A percentile compares a stretch with the other conserved stretches of the same genome.
Conservation (phyloP, 768 basidiomycete species). For the Leccinum subgranulosum region DNA sequence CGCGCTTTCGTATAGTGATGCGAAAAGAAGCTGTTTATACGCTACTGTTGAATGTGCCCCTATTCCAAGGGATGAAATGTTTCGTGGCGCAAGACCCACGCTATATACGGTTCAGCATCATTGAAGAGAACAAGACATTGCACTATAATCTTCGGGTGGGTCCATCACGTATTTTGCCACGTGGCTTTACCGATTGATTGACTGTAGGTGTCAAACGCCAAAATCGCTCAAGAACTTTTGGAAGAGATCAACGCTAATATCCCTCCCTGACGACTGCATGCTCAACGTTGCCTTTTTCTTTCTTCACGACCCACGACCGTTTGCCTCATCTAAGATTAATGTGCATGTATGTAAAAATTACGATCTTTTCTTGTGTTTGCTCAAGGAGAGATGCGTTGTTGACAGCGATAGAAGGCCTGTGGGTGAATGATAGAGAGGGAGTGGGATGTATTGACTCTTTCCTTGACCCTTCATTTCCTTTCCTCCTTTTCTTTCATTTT, state of each 20-base stretch:
- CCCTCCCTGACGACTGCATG: slow-evolving; percentile 25
- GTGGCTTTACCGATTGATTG: not conserved
- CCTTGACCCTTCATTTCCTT: not conserved
- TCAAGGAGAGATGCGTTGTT: slow-evolving; percentile 22
- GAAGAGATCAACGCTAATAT: slow-evolving; percentile 49
- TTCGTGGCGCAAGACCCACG: slow-evolving; percentile 72
- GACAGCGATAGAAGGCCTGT: slow-evolving; percentile 23
- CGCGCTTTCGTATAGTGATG: slow-evolving; percentile 54
- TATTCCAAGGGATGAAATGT: slow-evolving; percentile 79
- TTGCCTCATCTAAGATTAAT: slow-evolving; percentile 34
- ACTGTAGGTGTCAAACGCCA: slow-evolving; percentile 59
- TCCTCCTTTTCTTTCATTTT: slow-evolving; percentile 1
- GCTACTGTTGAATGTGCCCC: slow-evolving; percentile 66
- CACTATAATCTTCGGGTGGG: slow-evolving; percentile 78
- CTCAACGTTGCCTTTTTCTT: not conserved
- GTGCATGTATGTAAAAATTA: slow-evolving; percentile 32
- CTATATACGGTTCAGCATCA: slow-evolving; percentile 72
- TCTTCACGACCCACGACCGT: slow-evolving; percentile 18
- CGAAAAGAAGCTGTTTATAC: slow-evolving; percentile 81
- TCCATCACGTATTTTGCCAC: slow-evolving; percentile 1
- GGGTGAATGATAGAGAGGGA: slow-evolving; percentile 11
- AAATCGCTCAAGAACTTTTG: slow-evolving; percentile 67
- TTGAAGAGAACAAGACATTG: slow-evolving; percentile 55
- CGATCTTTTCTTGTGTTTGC: slow-evolving; percentile 27
- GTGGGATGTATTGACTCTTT: slow-evolving; percentile 6